Base-by-base conservation (phyloP, 192 early-diverging fungal species). In the Umbelopsis sp. region DNA sequence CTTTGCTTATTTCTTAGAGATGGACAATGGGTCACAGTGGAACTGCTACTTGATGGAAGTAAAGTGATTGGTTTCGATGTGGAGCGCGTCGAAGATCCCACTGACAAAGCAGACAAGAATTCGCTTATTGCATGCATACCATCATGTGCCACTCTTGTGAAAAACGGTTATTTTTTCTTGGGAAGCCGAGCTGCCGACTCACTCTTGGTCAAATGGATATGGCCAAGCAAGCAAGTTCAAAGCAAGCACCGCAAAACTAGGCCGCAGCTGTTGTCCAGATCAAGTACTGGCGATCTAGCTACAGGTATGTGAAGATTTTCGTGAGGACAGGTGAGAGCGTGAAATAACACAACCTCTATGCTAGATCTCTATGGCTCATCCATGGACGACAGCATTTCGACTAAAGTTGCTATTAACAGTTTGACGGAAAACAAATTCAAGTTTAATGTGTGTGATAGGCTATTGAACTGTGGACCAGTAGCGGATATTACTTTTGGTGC, bases 391-490 rank as follows among this genome's bases (percentile, higher is more conserved):
- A 66, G 49, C 7, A 26, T 14, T n/a, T 44, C 73, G 71, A 45
- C 41, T 45, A 51, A 68, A 54, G n/a, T 72, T 45, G 9, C 72
- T 66, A 76, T 52, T 16, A 62, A 62, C 34, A 31, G 56, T 4
- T 11, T 34, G 31, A 20, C 29, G 17, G 17, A 34, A 2, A 72
- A 71, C 56, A 76, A 81, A 8, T 88, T 90, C 74, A 79, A 74
- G 7, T 89, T 92, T 69, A 80, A 82, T n/a, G 86, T 97, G 0
- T 88, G 87, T 66, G 96, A 97, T 77, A 86, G 87, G 11, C 74
- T 98, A 0, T 70, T 91, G 17, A 91, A 91, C 69, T 91, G 90
- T 0, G 95, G 95, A 3, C 90, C 95, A 7, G 88, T 96, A 47
- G 79, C 85, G 1, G 91, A 87, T 69, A 86, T 93, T 79, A 89